Percentiles rank a stretch among this genome's conserved stretches.
phyloP scores from a whole-genome alignment of 1,284 basidiomycete species.

The Chiua sp. region DNA sequence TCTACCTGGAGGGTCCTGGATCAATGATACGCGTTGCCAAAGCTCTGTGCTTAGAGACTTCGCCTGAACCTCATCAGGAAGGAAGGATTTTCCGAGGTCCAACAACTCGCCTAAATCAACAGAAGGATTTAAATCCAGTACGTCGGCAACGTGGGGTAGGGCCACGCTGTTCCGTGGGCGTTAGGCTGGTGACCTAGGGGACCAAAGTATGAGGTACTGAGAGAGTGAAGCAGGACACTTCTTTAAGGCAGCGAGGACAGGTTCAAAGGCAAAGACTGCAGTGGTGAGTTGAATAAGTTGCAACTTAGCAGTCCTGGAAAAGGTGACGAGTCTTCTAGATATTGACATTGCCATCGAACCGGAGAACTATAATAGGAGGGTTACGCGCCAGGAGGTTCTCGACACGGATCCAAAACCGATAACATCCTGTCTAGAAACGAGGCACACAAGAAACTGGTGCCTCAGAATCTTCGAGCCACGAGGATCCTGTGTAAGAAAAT shows the following conservation, averaged over 20 bases:
- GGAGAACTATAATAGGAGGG: slow-evolving; percentile 56
- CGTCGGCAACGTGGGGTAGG: slow-evolving; percentile 42
- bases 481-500: slow-evolving; percentile 45
- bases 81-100: slow-evolving; percentile 45
- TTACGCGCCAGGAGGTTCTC: slow-evolving; percentile 52
- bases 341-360: slow-evolving; percentile 49
- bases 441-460: slow-evolving; percentile 57
- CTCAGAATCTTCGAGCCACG: slow-evolving; percentile 44
- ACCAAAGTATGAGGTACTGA: slow-evolving; percentile 57
- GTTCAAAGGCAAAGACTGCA: slow-evolving; percentile 64
- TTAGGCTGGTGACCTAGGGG: slow-evolving; percentile 24
- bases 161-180: fast-evolving
- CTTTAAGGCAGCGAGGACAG: slow-evolving; percentile 56
- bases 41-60: slow-evolving; percentile 55
- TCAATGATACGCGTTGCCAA: slow-evolving; percentile 56
- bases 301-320: slow-evolving; percentile 43
- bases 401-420: slow-evolving; percentile 60
- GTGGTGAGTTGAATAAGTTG: slow-evolving; percentile 59
- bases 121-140: slow-evolving; percentile 37
- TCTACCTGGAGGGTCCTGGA: no score
- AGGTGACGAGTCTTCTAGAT: slow-evolving; percentile 37
- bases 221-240: slow-evolving; percentile 46
- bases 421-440: slow-evolving; percentile 52
- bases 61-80: slow-evolving; percentile 57
- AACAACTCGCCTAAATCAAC: slow-evolving; percentile 42